Evolutionary conservation across 768 basidiomycete species (phyloP).

Genomic region (Boletus fagicola): DNA sequence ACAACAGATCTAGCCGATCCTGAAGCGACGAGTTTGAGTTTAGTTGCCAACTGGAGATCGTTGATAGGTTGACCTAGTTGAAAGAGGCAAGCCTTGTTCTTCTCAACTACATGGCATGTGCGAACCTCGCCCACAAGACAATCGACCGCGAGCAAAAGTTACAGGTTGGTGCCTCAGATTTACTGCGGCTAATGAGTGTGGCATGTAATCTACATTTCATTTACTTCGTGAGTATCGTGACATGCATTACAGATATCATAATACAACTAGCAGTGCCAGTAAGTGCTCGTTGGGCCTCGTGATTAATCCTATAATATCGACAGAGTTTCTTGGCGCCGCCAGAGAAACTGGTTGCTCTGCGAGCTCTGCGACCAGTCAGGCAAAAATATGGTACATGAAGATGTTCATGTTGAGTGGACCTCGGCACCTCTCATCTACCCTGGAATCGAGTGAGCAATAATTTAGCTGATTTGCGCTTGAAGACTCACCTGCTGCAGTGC

Average conservation of each 20-base stretch:
- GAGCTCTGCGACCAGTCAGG: constrained; percentile 1
- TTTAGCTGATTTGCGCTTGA: not conserved
- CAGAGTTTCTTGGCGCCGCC: constrained; percentile 17
- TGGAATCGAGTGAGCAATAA: constrained; percentile 5
- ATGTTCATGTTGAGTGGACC: not conserved
- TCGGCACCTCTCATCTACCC: constrained; percentile 18
- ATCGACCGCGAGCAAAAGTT: not conserved
- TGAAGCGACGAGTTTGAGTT: not conserved
- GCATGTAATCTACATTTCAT: constrained; percentile 14
- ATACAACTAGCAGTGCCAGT: constrained; percentile 12
- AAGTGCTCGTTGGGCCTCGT: constrained; percentile 9
- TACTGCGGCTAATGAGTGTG: not conserved
- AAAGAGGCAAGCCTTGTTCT: not conserved
- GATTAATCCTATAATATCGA: constrained; percentile 8
- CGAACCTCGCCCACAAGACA: not conserved
- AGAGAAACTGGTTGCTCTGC: constrained; percentile 11
- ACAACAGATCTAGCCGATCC: not conserved
- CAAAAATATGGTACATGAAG: not conserved
- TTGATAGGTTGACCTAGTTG: no score
- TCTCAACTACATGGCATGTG: not conserved
- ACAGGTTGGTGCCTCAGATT: not conserved
- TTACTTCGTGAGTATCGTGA: constrained; percentile 1
- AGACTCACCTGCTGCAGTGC: constrained; percentile 19
- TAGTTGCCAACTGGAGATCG: not conserved
- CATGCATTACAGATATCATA: constrained; percentile 18